Base-by-base conservation (phyloP, 2,329 filamentous ascomycete species). In the Tolypocladium guangdongense region DNA sequence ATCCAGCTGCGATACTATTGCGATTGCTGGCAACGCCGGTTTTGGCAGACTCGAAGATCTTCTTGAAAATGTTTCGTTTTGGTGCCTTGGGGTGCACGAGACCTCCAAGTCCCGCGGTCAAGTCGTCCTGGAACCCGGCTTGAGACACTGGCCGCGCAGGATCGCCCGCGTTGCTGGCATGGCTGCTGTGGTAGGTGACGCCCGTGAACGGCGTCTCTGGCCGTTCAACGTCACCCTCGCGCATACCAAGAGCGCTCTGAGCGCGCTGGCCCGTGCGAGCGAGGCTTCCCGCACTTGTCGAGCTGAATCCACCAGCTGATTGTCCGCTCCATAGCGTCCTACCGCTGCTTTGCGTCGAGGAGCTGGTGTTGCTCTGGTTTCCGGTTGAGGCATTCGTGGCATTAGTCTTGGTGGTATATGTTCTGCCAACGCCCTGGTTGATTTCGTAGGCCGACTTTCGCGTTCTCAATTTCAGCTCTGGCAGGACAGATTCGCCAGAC, bases 261-360 rank as follows among this genome's bases (percentile, higher is more conserved):
- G 85, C 77, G 57, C 84, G 65, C 59, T 77, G 69, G 63, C 85
- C 86, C 63, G 88, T 87, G 56, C 91, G 83, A 33, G 90, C 91
- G 58, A 95, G 82, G 70, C 92, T 97, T 52, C 91, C 93, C 18
- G 93, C 93, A 70, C 93, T 97, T 18, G 93, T 97, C 50, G 90
- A 88, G 67, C 92, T 97, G 69, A 96, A 90, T 14, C 81, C 92
- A 50, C 91, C 85, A 0, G 93, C 93, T 52, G 93, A 97, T 51
- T 82, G 79, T 3, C 92, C 93, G 67, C 92, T 97, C 92, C 96
- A 96, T 45, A 99, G 69, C 63, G 89, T 97, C 61, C 86, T 83
- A 60, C 86, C 84, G 18, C 90, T 96, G 66, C 83, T 84, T 60
- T 88, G 83, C 1, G 87, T 91, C 58, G 85, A 88, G 41, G 78